Conservation (phyloP, 768 basidiomycete species). For the Lactarius hengduanensis region DNA sequence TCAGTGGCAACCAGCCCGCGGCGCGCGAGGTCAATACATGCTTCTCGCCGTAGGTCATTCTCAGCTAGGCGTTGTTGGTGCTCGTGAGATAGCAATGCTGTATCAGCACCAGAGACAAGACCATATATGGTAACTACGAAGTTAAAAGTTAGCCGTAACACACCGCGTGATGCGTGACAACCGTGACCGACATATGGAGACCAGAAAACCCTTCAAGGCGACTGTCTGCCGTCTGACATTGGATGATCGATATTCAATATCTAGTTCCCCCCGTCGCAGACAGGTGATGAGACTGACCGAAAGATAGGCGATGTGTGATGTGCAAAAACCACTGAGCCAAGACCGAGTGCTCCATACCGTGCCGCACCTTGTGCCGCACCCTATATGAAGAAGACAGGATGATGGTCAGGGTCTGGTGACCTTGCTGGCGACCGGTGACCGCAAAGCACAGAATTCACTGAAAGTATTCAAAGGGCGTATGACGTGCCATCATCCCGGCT, state of each 20-base stretch:
- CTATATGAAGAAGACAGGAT: conserved; percentile 36
- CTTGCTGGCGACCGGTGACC: neutral
- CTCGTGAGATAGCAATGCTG: conserved; percentile 71
- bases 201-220: conserved; percentile 76
- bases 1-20: conserved; percentile 79
- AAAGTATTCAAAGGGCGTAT: neutral
- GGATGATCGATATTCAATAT: neutral
- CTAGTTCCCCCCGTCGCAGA: neutral
- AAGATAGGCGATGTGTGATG: conserved; percentile 75
- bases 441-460: neutral
- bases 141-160: conserved; percentile 26
- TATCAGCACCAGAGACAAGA: conserved; percentile 73
- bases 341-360: conserved; percentile 51
- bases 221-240: conserved; percentile 67
- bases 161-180: neutral
- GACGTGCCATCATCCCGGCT: conserved; percentile 43
- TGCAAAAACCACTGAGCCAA: conserved; percentile 59
- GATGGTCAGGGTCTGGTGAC: neutral
- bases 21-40: conserved; percentile 69
- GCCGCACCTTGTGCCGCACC: conserved; percentile 61
- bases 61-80: conserved; percentile 62
- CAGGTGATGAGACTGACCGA: conserved; percentile 44
- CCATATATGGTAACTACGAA: conserved; percentile 59
- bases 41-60: conserved; percentile 66
- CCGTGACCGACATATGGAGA: conserved; percentile 59